Evolutionary conservation across 352 stramenopile species (phyloP).

Genomic region (Hyaloperonospora brassicae): DNA sequence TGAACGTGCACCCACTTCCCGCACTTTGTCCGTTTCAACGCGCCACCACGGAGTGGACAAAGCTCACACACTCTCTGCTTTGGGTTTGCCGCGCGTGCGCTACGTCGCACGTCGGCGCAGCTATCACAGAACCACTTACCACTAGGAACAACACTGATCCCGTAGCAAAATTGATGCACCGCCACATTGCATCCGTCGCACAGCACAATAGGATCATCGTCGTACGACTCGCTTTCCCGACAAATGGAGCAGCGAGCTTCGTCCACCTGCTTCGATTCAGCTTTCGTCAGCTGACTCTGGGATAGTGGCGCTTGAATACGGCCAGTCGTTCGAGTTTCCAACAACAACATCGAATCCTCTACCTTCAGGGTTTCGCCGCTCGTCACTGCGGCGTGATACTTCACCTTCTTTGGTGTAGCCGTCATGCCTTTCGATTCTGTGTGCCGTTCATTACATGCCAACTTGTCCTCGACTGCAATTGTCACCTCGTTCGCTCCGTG

Average conservation of each 20-base stretch:
- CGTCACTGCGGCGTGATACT: neutral
- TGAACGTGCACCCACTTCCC: conserved; percentile 75
- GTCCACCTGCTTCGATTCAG: conserved; percentile 16
- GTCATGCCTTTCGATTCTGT: conserved; percentile 3
- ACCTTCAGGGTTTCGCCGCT: conserved; percentile 1
- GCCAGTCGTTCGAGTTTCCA: neutral
- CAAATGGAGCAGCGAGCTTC: conserved; percentile 68
- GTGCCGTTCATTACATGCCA: neutral
- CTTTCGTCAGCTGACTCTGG: conserved; percentile 7
- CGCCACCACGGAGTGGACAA: conserved; percentile 55
- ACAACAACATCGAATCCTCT: neutral
- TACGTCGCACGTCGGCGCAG: conserved; percentile 19
- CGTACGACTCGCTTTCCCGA: conserved; percentile 66
- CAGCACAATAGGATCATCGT: conserved; percentile 87
- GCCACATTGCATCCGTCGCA: conserved; percentile 83
- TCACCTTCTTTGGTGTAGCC: conserved; percentile 7
- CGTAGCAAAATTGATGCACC: conserved; percentile 88
- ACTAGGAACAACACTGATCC: conserved; percentile 48
- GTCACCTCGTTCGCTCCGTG: conserved; percentile 11
- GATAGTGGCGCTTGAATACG: neutral
- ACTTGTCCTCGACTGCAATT: conserved; percentile 3
- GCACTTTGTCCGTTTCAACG: conserved; percentile 55
- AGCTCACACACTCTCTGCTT: conserved; percentile 34
- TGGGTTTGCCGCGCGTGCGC: neutral
- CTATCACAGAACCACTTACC: conserved; percentile 83